phyloP scores from a whole-genome alignment of 495 filamentous ascomycete genomes.

The Hypoxylon crocopeplum region DNA sequence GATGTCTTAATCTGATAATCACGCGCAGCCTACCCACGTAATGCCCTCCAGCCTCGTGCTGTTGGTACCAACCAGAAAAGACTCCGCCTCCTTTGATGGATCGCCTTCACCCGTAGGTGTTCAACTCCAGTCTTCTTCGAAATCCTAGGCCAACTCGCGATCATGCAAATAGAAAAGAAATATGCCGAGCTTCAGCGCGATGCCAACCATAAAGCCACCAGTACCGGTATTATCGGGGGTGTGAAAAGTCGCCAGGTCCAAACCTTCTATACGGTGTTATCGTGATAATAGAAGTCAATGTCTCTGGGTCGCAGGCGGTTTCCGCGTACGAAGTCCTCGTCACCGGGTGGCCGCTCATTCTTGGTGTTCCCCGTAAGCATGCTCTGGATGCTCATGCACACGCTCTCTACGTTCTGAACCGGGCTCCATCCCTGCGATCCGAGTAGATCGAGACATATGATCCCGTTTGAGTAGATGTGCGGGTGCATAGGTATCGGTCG shows the following conservation, averaged over 20 bases:
- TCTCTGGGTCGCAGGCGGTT: slow-evolving; percentile 81
- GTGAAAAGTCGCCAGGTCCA: background rate
- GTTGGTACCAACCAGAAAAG: slow-evolving; percentile 8
- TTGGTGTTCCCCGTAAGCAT: slow-evolving; percentile 96
- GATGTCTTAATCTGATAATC: slow-evolving; percentile 10
- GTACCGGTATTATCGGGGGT: background rate
- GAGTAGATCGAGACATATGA: slow-evolving; percentile 96
- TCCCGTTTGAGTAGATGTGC: slow-evolving; percentile 97
- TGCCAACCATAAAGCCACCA: slow-evolving; percentile 8
- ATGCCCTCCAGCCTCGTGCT: slow-evolving; percentile 15
- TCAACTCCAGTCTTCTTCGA: slow-evolving; percentile 21
- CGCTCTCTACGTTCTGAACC: slow-evolving; percentile 94
- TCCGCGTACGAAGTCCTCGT: slow-evolving; percentile 81
- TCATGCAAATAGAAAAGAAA: slow-evolving; percentile 31
- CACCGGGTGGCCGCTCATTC: slow-evolving; percentile 84
- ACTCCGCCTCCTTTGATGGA: slow-evolving; percentile 20
- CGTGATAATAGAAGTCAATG: slow-evolving; percentile 88
- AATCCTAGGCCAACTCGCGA: slow-evolving; percentile 25
- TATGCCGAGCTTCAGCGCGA: slow-evolving; percentile 15
- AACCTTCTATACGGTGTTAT: slow-evolving; percentile 73
- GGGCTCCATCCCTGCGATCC: slow-evolving; percentile 89
- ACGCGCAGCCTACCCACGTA: slow-evolving; percentile 13
- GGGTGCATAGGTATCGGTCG: slow-evolving; percentile 93
- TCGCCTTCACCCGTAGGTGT: slow-evolving; percentile 9
- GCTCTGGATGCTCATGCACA: slow-evolving; percentile 97